phyloP scores from a whole-genome alignment of 495 filamentous ascomycete genomes.

The Pyronema omphalodes region DNA sequence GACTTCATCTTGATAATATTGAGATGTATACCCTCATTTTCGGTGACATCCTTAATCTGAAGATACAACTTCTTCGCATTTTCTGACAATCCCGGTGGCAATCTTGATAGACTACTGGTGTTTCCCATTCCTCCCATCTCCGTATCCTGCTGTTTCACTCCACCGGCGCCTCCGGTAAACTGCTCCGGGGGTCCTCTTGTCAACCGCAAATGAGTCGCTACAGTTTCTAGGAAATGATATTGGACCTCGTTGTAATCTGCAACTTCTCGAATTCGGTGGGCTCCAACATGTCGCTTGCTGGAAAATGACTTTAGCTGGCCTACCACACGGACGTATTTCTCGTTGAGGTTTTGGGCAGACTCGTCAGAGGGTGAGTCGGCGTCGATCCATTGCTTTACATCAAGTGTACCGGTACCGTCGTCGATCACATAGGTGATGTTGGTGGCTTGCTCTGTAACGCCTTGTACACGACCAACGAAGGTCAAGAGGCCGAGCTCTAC shows the following conservation, averaged over 20 bases:
- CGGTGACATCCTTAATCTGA: constrained; percentile 38
- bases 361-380: constrained; percentile 33
- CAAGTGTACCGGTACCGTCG: constrained; percentile 81
- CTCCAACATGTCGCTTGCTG: constrained; percentile 59
- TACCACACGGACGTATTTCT: constrained; percentile 65
- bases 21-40: constrained; percentile 65
- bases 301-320: constrained; percentile 62
- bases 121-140: constrained; percentile 29
- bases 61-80: constrained; percentile 50
- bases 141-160: constrained; percentile 7
- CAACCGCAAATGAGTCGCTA: constrained; percentile 68
- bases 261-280: constrained; percentile 62
- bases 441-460: constrained; percentile 67
- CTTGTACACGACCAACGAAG: constrained; percentile 76
- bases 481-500: constrained; percentile 44
- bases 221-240: constrained; percentile 75
- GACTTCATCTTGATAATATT: constrained; percentile 49
- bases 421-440: constrained; percentile 85
- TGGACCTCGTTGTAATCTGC: constrained; percentile 78
- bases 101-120: constrained; percentile 14
- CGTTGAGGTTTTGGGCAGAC: constrained; percentile 36
- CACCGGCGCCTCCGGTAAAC: constrained; percentile 21
- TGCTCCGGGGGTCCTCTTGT: constrained; percentile 48
- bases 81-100: constrained; percentile 29
- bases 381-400: constrained; percentile 88